phyloP scores from a whole-genome alignment of 768 basidiomycete species.

The Amanita inopinata region DNA sequence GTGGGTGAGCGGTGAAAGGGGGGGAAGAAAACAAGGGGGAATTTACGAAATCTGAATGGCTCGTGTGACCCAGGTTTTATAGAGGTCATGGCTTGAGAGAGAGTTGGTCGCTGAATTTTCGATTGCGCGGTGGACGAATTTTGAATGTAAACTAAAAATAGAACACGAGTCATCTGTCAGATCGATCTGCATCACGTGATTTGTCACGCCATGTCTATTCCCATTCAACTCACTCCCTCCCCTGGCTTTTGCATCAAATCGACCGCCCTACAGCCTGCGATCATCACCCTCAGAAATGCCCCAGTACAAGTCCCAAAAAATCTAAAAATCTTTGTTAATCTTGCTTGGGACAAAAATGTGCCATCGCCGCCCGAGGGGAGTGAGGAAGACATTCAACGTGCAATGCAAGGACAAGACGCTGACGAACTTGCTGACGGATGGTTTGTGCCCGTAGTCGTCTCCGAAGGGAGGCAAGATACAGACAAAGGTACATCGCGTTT shows the following conservation, averaged over 20 bases:
- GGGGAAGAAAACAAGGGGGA: constrained; percentile 15
- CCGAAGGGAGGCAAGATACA: constrained; percentile 46
- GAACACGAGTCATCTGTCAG: background rate
- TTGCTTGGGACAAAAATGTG: constrained; percentile 60
- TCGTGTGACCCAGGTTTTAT: constrained; percentile 23
- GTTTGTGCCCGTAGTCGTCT: constrained; percentile 66
- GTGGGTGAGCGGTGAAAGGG: constrained; percentile 12
- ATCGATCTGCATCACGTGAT: background rate
- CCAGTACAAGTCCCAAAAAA: constrained; percentile 31
- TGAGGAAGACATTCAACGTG: constrained; percentile 48
- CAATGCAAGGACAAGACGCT: constrained; percentile 40
- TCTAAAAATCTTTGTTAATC: constrained; percentile 64
- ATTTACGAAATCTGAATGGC: constrained; percentile 27
- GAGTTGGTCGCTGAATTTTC: background rate
- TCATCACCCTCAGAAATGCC: background rate
- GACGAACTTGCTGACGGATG: constrained; percentile 34
- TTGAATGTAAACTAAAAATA: background rate
- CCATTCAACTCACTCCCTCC: constrained; percentile 40
- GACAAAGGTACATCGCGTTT: constrained; percentile 55
- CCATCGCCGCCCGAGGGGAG: constrained; percentile 58
- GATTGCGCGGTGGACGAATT: background rate
- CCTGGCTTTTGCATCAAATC: constrained; percentile 72
- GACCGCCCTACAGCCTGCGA: constrained; percentile 28
- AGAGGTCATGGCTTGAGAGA: constrained; percentile 15
- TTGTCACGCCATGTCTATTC: constrained; percentile 14